Percentiles rank a stretch among this genome's conserved stretches.
Conservation (phyloP, 2,329 filamentous ascomycete genomes). For the Westerdykella sp. region DNA sequence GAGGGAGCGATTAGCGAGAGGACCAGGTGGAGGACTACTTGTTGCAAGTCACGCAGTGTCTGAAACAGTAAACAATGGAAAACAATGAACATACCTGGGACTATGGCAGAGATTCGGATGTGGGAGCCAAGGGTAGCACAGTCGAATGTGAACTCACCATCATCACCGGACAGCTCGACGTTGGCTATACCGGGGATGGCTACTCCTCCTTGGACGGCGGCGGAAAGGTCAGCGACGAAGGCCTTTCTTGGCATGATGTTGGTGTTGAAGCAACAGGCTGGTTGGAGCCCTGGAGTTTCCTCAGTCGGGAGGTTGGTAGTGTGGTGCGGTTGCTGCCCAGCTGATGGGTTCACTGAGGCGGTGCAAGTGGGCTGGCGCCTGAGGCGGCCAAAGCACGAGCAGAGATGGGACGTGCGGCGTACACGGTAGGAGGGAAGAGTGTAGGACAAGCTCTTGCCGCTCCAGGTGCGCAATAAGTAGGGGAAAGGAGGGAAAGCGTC, state of each 20-base stretch:
- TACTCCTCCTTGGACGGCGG: constrained; percentile 32
- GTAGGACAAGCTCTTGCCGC: too few relatives aligned
- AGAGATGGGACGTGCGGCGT: not conserved
- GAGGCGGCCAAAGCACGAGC: constrained; percentile 1
- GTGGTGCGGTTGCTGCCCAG: too few relatives aligned
- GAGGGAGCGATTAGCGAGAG: not conserved
- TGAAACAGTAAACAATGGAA: not conserved
- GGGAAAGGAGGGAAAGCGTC: too few relatives aligned
- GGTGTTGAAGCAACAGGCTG: constrained; percentile 1
- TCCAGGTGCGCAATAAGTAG: too few relatives aligned
- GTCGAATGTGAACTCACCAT: constrained; percentile 64
- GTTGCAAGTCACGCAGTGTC: not conserved
- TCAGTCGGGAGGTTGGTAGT: not conserved
- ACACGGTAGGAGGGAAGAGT: too few relatives aligned
- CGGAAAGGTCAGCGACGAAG: constrained; percentile 56
- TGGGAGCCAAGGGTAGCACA: constrained; percentile 26
- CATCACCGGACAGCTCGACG: constrained; percentile 59
- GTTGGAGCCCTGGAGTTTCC: not conserved
- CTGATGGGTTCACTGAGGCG: too few relatives aligned
- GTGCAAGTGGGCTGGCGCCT: constrained; percentile 1
- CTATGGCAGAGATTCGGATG: constrained; percentile 36
- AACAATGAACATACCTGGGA: constrained; percentile 25
- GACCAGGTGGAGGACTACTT: too few relatives aligned
- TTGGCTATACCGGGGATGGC: constrained; percentile 46
- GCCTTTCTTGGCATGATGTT: constrained; percentile 57